These are phyloP conservation scores for Neonectria punicea DNA, from an alignment of 2,329 filamentous ascomycete genomes.

Conservation along the genomic window DNA sequence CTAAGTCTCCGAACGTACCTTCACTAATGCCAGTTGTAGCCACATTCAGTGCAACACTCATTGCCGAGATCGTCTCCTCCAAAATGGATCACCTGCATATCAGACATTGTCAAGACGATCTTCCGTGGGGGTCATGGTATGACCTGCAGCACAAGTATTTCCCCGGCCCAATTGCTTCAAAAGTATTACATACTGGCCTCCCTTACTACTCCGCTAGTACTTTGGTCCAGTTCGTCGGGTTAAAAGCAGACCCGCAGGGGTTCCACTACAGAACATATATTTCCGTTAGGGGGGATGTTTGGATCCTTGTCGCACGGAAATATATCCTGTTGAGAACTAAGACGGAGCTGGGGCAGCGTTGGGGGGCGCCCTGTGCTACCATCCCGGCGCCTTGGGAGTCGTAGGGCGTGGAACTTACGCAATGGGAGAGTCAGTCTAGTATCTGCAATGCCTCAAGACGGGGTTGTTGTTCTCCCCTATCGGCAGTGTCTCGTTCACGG, in stretches of 20 bases:
- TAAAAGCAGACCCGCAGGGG: background rate
- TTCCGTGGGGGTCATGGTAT: constrained; percentile 13
- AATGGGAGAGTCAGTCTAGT: background rate
- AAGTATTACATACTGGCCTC: constrained; percentile 11
- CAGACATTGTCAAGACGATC: background rate
- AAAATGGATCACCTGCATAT: background rate
- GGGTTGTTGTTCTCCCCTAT: background rate
- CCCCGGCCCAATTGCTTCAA: constrained; percentile 7
- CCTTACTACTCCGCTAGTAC: constrained; percentile 5
- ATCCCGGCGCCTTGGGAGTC: background rate
- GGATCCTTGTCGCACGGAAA: background rate
- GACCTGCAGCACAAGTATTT: background rate
- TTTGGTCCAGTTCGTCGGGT: constrained; percentile 7
- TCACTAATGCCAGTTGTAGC: background rate
- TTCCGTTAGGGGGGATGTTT: background rate
- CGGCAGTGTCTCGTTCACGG: background rate
- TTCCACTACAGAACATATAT: background rate
- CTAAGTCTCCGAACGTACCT: too few relatives aligned
- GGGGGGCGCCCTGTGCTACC: background rate
- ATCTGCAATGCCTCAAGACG: background rate
- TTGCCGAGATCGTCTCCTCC: background rate
- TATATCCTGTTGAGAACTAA: background rate
- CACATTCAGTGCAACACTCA: background rate
- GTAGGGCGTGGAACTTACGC: background rate
- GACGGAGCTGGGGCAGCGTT: background rate